These are phyloP conservation scores for Trichosporon inkin DNA, from an alignment of 1,284 basidiomycete species.

Conservation along the genomic window DNA sequence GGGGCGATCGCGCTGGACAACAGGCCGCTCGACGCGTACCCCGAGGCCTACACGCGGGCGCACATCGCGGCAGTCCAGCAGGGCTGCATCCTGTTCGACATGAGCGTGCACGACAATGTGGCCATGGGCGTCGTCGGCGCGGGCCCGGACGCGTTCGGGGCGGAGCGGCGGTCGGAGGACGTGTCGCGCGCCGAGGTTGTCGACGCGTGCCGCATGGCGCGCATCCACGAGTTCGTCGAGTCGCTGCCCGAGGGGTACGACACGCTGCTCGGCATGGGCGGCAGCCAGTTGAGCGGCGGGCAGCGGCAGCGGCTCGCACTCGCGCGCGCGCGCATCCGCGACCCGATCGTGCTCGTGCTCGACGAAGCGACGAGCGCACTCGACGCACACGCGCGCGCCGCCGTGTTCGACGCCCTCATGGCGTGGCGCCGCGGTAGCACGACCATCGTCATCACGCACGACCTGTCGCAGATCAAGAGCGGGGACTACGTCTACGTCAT, in stretches of 20 bases:
- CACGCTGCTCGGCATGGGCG: constrained; percentile 69
- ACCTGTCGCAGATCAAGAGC: constrained; percentile 72
- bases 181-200: constrained; percentile 69
- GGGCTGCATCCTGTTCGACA: constrained; percentile 72
- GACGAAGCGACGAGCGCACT: constrained; percentile 96
- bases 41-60: constrained; percentile 65
- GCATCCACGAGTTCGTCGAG: constrained; percentile 81
- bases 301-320: constrained; percentile 90
- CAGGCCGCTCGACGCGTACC: constrained; percentile 69
- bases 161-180: constrained; percentile 40
- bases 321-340: constrained; percentile 77
- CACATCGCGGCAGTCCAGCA: constrained; percentile 77
- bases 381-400: constrained; percentile 78
- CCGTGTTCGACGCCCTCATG: constrained; percentile 85
- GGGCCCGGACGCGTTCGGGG: constrained; percentile 43
- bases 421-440: constrained; percentile 76
- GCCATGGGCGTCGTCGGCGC: constrained; percentile 67
- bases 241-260: constrained; percentile 85
- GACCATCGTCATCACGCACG: constrained; percentile 95
- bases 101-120: constrained; percentile 82
- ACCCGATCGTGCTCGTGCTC: constrained; percentile 86
- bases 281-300: constrained; percentile 79
- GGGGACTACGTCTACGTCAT: constrained; percentile 91
- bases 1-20: constrained; percentile 76
- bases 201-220: constrained; percentile 74